Percentiles rank a stretch among this genome's conserved stretches.
Evolutionary conservation across 2,329 filamentous ascomycete genomes (phyloP).

Genomic region (Penicillium sp.): DNA sequence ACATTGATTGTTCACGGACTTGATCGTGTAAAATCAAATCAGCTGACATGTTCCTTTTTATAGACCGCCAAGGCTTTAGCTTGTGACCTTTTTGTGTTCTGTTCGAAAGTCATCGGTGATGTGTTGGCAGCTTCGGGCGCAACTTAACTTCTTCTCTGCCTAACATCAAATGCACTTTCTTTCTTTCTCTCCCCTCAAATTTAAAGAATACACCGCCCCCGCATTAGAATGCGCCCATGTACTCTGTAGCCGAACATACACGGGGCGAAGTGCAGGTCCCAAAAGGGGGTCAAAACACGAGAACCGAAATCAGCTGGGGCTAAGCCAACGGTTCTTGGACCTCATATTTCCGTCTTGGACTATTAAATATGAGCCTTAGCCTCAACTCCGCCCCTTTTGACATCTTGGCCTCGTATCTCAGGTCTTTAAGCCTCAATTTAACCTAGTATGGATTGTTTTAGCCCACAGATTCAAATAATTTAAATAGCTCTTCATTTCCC

Average conservation of each 20-base stretch:
- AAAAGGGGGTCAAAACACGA: constrained; percentile 1
- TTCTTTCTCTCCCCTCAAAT: neutral
- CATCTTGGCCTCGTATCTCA: constrained; percentile 4
- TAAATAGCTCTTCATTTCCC: neutral
- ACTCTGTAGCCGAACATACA: neutral
- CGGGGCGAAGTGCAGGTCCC: neutral
- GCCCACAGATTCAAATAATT: neutral
- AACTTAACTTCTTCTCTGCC: neutral
- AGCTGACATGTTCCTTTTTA: neutral
- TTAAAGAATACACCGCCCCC: neutral
- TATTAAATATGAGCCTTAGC: neutral
- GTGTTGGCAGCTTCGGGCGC: constrained; percentile 10
- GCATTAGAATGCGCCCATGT: neutral
- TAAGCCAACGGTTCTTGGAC: neutral
- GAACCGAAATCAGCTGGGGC: neutral
- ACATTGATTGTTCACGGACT: too few relatives aligned
- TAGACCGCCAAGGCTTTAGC: neutral
- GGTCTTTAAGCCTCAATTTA: neutral
- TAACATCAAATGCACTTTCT: neutral
- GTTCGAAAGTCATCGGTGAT: neutral
- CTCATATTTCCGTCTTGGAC: neutral
- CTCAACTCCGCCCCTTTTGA: neutral
- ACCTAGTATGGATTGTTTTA: neutral
- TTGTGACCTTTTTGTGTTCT: neutral
- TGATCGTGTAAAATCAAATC: neutral